phyloP scores from a whole-genome alignment of 202 grass and related monocot species.

The Bolboschoenoplectus hybrid region DNA sequence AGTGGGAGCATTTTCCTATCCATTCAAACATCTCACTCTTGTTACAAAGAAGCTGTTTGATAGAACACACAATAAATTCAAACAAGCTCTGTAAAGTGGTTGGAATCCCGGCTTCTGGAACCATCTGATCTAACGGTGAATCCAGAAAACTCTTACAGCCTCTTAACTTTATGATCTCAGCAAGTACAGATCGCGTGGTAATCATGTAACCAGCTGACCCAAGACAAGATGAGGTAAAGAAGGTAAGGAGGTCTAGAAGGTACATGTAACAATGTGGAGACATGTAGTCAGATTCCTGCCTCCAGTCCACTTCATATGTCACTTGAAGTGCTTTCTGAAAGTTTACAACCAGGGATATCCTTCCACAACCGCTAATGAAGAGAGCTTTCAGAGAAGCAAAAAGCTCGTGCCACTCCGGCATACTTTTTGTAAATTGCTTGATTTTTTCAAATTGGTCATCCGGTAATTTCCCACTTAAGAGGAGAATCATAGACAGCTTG shows the following conservation, averaged over 20 bases:
- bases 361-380: slow-evolving; percentile 49
- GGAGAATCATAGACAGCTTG: slow-evolving; percentile 51
- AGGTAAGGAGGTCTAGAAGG: slow-evolving; percentile 59
- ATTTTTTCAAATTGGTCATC: slow-evolving; percentile 40
- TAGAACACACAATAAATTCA: slow-evolving; percentile 38
- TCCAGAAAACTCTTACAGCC: slow-evolving; percentile 51
- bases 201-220: slow-evolving; percentile 39
- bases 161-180: slow-evolving; percentile 54
- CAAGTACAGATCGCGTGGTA: slow-evolving; percentile 57
- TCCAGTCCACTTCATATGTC: slow-evolving; percentile 46
- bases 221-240: slow-evolving; percentile 49
- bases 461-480: slow-evolving; percentile 49
- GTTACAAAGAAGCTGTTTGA: slow-evolving; percentile 31
- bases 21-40: slow-evolving; percentile 35
- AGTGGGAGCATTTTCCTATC: slow-evolving; percentile 38
- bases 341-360: slow-evolving; percentile 35
- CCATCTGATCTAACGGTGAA: slow-evolving; percentile 40
- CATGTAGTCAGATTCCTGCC: slow-evolving; percentile 45
- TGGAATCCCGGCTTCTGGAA: background rate
- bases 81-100: background rate
- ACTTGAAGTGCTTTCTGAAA: slow-evolving; percentile 52
- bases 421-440: slow-evolving; percentile 15
- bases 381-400: slow-evolving; percentile 44
- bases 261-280: slow-evolving; percentile 56
- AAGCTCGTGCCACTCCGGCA: slow-evolving; percentile 48